Conservation (phyloP, 768 basidiomycete species). For the Lactifluus piperatus region DNA sequence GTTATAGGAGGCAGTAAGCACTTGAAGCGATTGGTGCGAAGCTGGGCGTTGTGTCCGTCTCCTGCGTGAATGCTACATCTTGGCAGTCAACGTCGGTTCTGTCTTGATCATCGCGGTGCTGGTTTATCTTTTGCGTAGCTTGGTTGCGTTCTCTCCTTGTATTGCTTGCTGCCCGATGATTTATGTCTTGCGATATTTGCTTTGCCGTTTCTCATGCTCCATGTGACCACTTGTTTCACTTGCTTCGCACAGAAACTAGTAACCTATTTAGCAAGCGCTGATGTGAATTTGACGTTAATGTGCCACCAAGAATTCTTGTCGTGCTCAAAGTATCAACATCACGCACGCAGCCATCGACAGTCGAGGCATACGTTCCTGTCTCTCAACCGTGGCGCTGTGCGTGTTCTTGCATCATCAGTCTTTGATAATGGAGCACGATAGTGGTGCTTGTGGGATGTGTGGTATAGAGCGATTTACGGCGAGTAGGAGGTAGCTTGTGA, state of each 20-base stretch:
- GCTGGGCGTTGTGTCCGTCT: slow-evolving; percentile 7
- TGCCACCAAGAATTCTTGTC: slow-evolving; percentile 6
- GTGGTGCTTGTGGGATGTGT: background rate
- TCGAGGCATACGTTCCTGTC: background rate
- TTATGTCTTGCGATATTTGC: slow-evolving; percentile 20
- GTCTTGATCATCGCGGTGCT: slow-evolving; percentile 18
- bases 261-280: slow-evolving; percentile 14
- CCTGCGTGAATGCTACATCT: slow-evolving; percentile 12
- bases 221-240: slow-evolving; percentile 17
- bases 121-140: slow-evolving; percentile 20
- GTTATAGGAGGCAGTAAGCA: slow-evolving; percentile 19
- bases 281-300: slow-evolving; percentile 17
- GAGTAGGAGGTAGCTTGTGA: background rate
- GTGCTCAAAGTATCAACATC: slow-evolving; percentile 1
- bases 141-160: slow-evolving; percentile 20
- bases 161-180: slow-evolving; percentile 19
- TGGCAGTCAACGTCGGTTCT: slow-evolving; percentile 17
- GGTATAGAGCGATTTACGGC: background rate
- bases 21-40: slow-evolving; percentile 1
- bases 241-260: slow-evolving; percentile 17
- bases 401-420: background rate
- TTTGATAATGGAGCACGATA: background rate
- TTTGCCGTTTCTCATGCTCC: slow-evolving; percentile 20
- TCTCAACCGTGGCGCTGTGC: background rate
- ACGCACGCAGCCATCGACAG: background rate